Evolutionary conservation across 2,329 filamentous ascomycete genomes (phyloP).

Genomic region (Xylaria sp.): DNA sequence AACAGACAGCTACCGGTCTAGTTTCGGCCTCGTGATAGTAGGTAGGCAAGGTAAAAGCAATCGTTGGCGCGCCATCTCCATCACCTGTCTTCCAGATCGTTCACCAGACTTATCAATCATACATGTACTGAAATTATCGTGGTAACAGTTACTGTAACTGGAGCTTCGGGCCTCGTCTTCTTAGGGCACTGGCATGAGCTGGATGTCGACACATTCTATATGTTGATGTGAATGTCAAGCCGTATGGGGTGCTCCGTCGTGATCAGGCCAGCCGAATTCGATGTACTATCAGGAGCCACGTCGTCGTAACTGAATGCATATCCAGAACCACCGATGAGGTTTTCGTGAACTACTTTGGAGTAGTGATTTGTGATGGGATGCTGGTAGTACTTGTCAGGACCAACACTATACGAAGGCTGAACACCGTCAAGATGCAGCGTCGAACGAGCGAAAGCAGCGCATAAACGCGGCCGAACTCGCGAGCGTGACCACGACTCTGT

Average conservation of each 20-base stretch:
- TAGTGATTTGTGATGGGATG: constrained; percentile 62
- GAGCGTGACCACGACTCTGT: constrained; percentile 49
- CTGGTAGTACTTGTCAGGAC: constrained; percentile 54
- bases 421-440: constrained; percentile 57
- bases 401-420: constrained; percentile 53
- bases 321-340: constrained; percentile 66
- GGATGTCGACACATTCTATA: constrained; percentile 3
- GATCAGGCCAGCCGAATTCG: constrained; percentile 63
- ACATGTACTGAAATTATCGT: background rate
- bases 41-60: background rate
- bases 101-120: background rate
- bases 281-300: constrained; percentile 62
- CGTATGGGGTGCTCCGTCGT: constrained; percentile 11
- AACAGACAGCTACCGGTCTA: background rate
- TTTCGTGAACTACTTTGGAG: constrained; percentile 66
- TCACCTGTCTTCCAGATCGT: background rate
- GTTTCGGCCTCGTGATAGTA: background rate
- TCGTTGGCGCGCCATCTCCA: background rate
- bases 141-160: background rate
- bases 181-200: background rate
- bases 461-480: constrained; percentile 57
- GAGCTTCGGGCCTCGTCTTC: background rate
- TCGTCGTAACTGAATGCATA: constrained; percentile 76
- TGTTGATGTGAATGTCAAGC: constrained; percentile 33
- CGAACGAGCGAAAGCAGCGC: constrained; percentile 58